Base-by-base conservation (phyloP, 2,329 filamentous ascomycete species). In the Scedosporium dehoogii region DNA sequence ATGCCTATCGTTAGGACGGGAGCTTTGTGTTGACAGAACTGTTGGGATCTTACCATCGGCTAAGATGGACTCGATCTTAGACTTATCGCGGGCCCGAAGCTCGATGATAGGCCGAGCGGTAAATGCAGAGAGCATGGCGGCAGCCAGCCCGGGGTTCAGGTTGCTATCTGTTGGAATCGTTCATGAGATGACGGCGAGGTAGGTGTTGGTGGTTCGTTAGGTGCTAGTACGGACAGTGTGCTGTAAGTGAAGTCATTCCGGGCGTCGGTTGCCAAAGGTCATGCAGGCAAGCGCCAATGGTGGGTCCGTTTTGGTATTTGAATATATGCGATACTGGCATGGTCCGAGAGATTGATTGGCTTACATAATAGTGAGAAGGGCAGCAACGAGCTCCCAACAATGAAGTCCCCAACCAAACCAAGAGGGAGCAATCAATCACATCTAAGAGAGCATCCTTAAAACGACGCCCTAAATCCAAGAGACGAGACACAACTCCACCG, bases 101-200 rank as follows among this genome's bases (percentile, higher is more conserved):
- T 99, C 94, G 81, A 97, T 90, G 74, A 99, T 93, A 67, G 92
- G 90, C 72, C 91, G 90, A 79, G 94, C 92, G 69, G 90, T 96
- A 78, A 99, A 99, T 73, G 94, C 94, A 77, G 93, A 96, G 77
- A 99, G 88, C 94, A 97, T 97, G 76, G 80, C 81, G 74, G 71
- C 67, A 67, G 70, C 74, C 75, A 78, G 77, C 78, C 74, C 76
- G 67, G 68, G 69, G 29, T 62, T 33, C 60, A 51, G 46, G 33
- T 38, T 42, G 59, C 16, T 61, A 61, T 55, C 25, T 61, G 27
- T 18, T 33, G 59, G 48, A 51, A 42, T 27, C 29, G 46, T 48
- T 61, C 59, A 61, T 61, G 59, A 56, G 59, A 61, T 16, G 12
- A 29, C n/a, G 21, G 51, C 23, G 18, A 55, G 51, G 51, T 25